Evolutionary conservation across 2,329 filamentous ascomycete genomes (phyloP).

Genomic region (Berkeleyomyces basicola): DNA sequence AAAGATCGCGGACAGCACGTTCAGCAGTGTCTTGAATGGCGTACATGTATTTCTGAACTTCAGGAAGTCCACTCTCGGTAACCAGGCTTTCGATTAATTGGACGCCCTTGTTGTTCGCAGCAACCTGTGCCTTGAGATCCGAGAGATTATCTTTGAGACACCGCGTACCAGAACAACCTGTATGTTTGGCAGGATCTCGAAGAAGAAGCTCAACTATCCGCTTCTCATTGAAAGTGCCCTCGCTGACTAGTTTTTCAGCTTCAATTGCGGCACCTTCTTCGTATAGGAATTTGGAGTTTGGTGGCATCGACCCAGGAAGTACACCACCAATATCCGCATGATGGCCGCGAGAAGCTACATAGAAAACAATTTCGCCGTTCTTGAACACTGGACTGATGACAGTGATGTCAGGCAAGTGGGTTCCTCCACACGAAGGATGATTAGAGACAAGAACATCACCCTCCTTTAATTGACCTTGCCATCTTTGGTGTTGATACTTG

Average conservation of each 20-base stretch:
- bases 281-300: slow-evolving; percentile 47
- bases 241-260: slow-evolving; percentile 54
- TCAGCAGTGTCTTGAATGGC: slow-evolving; percentile 70
- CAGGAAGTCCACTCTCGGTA: slow-evolving; percentile 58
- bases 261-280: slow-evolving; percentile 48
- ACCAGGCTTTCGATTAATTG: slow-evolving; percentile 63
- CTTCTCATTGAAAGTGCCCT: slow-evolving; percentile 63
- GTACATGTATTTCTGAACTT: slow-evolving; percentile 72
- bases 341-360: slow-evolving; percentile 63
- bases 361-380: slow-evolving; percentile 56
- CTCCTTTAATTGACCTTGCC: slow-evolving; percentile 58
- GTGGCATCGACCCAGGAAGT: slow-evolving; percentile 65
- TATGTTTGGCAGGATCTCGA: slow-evolving; percentile 55
- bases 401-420: slow-evolving; percentile 68
- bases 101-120: slow-evolving; percentile 73
- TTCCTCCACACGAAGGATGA: slow-evolving; percentile 69
- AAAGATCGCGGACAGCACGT: slow-evolving; percentile 51
- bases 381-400: slow-evolving; percentile 62
- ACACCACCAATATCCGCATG: slow-evolving; percentile 79
- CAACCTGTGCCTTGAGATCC: slow-evolving; percentile 68
- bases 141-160: slow-evolving; percentile 70
- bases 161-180: slow-evolving; percentile 61
- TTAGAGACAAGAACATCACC: slow-evolving; percentile 75
- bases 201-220: slow-evolving; percentile 57
- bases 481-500: slow-evolving; percentile 59